Base-by-base conservation (phyloP, 768 basidiomycete species). In the Phlebiopsis flavidoalba region DNA sequence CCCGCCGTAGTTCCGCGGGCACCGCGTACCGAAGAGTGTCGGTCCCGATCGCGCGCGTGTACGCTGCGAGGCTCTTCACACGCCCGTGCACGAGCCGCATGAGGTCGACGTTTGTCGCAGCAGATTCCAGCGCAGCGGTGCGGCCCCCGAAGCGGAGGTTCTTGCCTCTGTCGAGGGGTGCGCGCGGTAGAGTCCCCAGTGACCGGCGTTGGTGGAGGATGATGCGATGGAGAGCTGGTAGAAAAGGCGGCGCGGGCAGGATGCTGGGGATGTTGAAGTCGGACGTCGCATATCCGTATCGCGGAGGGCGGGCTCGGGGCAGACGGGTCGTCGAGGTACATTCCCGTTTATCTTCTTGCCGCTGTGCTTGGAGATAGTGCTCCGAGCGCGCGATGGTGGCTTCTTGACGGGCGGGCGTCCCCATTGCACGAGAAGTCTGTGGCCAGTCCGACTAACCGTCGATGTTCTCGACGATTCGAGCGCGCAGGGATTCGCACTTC, bases 371-470 rank as follows among this genome's bases (percentile, higher is more conserved):
- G 24, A 67, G 67, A 17, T 63, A 60, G 64, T 71, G 70, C 61
- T 71, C 70, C 17, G 68, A 69, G 63, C 70, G 70, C 22, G 65
- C 65, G 60, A 69, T 60, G 51, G 67, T 62, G 47, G 64, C 62
- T 58, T 71, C 70, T 45, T 67, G 60, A 49, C 67, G 67, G n/a
- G 24, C 68, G 68, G 5, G 67, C 65, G 65, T 72, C 71, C n/a
- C 71, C 69, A 70, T 57, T 72, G 66, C 11, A 65, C 66, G 60
- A 71, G 69, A n/a, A 22, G 70, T 70, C 53, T 67, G 69, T 8
- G 75, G 75, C 75, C 75, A 76, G 64, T 75, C 73, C 15, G 72
- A 72, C 56, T 70, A n/a, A n/a, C n/a, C n/a, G n/a, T n/a, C 67
- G 59, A 75, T 61, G 60, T 69, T 68, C 51, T 69, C 60, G 57